These are phyloP conservation scores for Corylus americana DNA, from an alignment of 306 rosid genomes.

Conservation along the genomic window DNA sequence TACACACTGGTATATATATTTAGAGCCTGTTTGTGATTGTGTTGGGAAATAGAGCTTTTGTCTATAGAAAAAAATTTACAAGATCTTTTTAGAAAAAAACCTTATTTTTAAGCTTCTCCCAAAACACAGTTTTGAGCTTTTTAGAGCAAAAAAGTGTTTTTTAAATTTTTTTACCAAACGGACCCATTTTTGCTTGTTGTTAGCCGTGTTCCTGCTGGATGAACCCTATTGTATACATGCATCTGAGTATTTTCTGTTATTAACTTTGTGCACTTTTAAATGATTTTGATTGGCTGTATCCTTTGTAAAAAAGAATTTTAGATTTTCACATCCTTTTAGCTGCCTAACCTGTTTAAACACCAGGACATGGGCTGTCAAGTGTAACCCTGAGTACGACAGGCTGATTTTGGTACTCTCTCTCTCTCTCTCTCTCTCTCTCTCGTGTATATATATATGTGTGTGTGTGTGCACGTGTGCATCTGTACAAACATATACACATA, in stretches of 20 bases:
- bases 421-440: slow-evolving; percentile 36
- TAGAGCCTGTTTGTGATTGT: not conserved
- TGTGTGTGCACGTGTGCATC: too few relatives aligned
- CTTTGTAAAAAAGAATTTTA: slow-evolving; percentile 9
- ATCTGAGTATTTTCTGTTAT: not conserved
- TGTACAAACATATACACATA: not conserved
- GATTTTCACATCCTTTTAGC: slow-evolving; percentile 18
- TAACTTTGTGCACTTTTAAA: not conserved
- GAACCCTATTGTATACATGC: slow-evolving; percentile 20
- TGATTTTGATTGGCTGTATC: not conserved
- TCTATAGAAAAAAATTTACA: too few relatives aligned
- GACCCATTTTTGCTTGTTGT: slow-evolving; percentile 19
- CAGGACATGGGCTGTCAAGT: slow-evolving; percentile 92
- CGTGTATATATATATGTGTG: not conserved
- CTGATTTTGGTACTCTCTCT: slow-evolving; percentile 73
- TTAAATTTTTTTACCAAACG: too few relatives aligned
- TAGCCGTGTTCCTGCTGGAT: slow-evolving; percentile 17
- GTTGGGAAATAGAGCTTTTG: too few relatives aligned
- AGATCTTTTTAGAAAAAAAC: too few relatives aligned
- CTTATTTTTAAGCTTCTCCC: too few relatives aligned
- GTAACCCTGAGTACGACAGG: slow-evolving; percentile 84
- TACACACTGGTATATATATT: slow-evolving; percentile 76
- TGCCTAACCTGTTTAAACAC: slow-evolving; percentile 35
- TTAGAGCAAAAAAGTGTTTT: too few relatives aligned
- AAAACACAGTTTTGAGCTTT: too few relatives aligned